These are phyloP conservation scores for Kentomonas sorsogonicus DNA, from an alignment of 208 protist genomes.

Conservation along the genomic window DNA sequence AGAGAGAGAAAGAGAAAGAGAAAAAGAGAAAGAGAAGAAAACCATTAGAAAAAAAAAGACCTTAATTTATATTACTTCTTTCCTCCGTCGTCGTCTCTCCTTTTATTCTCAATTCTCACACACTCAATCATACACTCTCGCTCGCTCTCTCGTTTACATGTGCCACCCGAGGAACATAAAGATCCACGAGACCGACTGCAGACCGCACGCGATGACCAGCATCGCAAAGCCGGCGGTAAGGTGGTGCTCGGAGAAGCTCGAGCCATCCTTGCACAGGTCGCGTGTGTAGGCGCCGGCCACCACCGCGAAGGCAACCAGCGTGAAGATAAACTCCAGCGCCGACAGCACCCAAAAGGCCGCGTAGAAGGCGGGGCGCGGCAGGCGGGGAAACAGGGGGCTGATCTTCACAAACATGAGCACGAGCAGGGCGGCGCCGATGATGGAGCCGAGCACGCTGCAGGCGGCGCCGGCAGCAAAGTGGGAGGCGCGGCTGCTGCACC, in stretches of 20 bases:
- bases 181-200: slow-evolving; percentile 11
- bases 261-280: slow-evolving; percentile 9
- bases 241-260: slow-evolving; percentile 11
- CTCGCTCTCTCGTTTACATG: too few relatives aligned
- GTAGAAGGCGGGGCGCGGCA: slow-evolving; percentile 11
- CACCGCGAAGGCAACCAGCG: slow-evolving; percentile 13
- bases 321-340: slow-evolving; percentile 1
- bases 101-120: too few relatives aligned
- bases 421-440: slow-evolving; percentile 9
- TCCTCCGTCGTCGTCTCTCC: too few relatives aligned
- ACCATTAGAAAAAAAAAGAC: too few relatives aligned
- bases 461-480: slow-evolving; percentile 13
- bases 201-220: slow-evolving; percentile 16
- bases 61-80: too few relatives aligned
- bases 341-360: slow-evolving; percentile 6
- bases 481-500: slow-evolving; percentile 15
- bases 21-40: too few relatives aligned
- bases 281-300: slow-evolving; percentile 14
- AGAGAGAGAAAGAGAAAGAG: too few relatives aligned
- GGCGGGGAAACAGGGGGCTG: not conserved
- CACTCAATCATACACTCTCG: too few relatives aligned
- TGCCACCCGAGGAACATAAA: slow-evolving; percentile 15
- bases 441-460: slow-evolving; percentile 17
- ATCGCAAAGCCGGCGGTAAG: slow-evolving; percentile 21
- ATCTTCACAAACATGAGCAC: slow-evolving; percentile 16